phyloP scores from a whole-genome alignment of 2,329 filamentous ascomycete genomes.

The Cladosporium sp. region DNA sequence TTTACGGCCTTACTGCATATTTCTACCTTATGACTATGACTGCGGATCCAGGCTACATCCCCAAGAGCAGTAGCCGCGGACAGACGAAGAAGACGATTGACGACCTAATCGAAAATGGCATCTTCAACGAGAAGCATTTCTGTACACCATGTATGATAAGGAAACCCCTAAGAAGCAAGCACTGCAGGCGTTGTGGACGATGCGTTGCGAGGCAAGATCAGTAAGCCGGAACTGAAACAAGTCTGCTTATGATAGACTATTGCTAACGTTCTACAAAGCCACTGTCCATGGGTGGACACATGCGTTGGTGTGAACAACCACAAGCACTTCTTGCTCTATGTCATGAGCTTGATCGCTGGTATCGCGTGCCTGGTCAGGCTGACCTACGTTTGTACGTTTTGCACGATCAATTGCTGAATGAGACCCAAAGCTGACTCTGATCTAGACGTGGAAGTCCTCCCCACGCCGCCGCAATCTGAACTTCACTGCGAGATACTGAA shows the following conservation, averaged over 20 bases:
- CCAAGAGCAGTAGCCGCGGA: constrained; percentile 83
- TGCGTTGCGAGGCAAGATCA: constrained; percentile 97
- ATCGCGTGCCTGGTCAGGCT: constrained; percentile 72
- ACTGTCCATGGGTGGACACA: constrained; percentile 98
- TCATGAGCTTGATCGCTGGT: constrained; percentile 73
- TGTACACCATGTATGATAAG: constrained; percentile 94
- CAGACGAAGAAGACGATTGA: constrained; percentile 89
- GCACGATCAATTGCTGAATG: constrained; percentile 41
- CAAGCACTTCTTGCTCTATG: constrained; percentile 90
- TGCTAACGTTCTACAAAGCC: constrained; percentile 53
- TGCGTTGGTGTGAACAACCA: constrained; percentile 96
- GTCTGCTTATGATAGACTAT: constrained; percentile 11
- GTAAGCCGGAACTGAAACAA: constrained; percentile 54
- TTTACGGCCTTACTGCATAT: constrained; percentile 69
- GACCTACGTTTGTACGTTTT: constrained; percentile 66
- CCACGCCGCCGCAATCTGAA: constrained; percentile 46
- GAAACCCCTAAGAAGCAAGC: constrained; percentile 89
- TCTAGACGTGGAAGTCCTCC: constrained; percentile 44
- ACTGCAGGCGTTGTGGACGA: constrained; percentile 85
- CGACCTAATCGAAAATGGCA: constrained; percentile 79
- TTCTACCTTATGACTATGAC: constrained; percentile 87
- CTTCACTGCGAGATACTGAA: constrained; percentile 71
- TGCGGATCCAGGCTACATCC: constrained; percentile 88
- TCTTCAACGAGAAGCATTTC: constrained; percentile 92
- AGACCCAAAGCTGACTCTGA: not conserved